phyloP scores from a whole-genome alignment of 2,329 filamentous ascomycete species.

The Phyllosticta capitalensis region DNA sequence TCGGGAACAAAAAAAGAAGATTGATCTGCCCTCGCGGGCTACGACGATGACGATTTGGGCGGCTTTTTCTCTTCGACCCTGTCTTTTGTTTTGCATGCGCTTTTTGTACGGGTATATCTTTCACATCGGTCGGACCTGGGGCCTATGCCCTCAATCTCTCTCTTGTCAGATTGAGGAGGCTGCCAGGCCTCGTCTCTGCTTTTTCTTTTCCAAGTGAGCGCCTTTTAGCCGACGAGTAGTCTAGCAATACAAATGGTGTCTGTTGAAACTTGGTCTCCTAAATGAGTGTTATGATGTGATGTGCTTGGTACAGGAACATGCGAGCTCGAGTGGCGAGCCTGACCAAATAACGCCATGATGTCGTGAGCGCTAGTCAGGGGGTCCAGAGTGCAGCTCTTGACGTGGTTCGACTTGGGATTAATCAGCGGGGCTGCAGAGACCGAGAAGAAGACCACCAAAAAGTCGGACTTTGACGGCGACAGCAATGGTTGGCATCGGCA shows the following conservation, averaged over 20 bases:
- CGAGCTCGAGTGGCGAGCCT: not conserved
- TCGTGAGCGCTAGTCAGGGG: not conserved
- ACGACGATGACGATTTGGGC: conserved; percentile 11
- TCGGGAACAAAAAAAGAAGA: conserved; percentile 9
- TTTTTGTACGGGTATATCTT: not conserved
- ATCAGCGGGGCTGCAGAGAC: not conserved
- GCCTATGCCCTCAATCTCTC: not conserved
- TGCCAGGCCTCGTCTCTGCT: not conserved
- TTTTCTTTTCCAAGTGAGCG: not conserved
- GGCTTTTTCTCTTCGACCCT: not conserved
- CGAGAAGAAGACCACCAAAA: not conserved
- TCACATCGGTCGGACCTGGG: not conserved
- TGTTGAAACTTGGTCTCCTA: not conserved
- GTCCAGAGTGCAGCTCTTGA: too few species aligned
- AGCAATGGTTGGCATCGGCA: not conserved
- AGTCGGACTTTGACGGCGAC: not conserved
- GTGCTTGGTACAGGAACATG: not conserved
- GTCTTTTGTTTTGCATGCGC: not conserved
- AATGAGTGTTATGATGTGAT: not conserved
- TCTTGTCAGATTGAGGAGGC: not conserved
- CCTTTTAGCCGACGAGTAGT: not conserved
- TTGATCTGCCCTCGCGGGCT: conserved; percentile 12
- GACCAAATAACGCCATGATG: not conserved
- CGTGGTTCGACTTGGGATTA: not conserved
- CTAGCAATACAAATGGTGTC: not conserved